Base-by-base conservation (phyloP, 371 early-diverging fungal genomes). In the Fennellomyces sp. region DNA sequence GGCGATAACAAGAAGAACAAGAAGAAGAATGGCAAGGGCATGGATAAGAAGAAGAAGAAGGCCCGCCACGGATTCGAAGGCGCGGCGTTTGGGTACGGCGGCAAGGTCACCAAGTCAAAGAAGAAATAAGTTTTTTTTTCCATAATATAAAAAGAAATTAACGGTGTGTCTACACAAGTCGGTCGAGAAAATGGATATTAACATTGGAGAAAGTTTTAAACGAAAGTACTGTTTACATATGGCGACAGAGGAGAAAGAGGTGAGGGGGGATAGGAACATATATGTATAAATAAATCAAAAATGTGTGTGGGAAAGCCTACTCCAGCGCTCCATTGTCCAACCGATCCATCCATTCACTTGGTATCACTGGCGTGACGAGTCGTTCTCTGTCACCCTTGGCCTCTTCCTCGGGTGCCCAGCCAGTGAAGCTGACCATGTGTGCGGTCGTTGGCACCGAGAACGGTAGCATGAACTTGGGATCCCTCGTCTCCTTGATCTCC, bases 21-120 rank as follows among this genome's bases (percentile, higher is more conserved):
- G 58, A 84, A 77, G 66, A 79, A 73, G 64, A 72, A 68, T 68
- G 87, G 90, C 59, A 81, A 79, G 64, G 80, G 78, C 38, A 76
- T 70, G 64, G 70, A 50, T 56, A 56, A 58, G 10, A 65, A 70
- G 50, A 78, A 81, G 45, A 68, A 72, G 60, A 78, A 81, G 36
- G 69, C 78, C 33, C 73, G 81, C 29, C 81, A 70, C 52, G 81
- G 81, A 0, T 80, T 78, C 48, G 80, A 79, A 66, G 80, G 79
- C 23, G 72, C 69, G 47, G 75, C 71, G 30, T 65, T 68, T 17
- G 68, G 70, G 41, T 70, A 70, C 50, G 78, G 72, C 45, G 75
- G 75, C 31, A 74, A 72, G 25, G 64, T 67, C 23, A 53, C 63
- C 31, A 74, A 78, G 15, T 61, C 52, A 60, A 71, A 71, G 42